Percentiles rank a stretch among this genome's conserved stretches.
Evolutionary conservation across 2,329 filamentous ascomycete genomes (phyloP).

Genomic region (Fusarium redolens): DNA sequence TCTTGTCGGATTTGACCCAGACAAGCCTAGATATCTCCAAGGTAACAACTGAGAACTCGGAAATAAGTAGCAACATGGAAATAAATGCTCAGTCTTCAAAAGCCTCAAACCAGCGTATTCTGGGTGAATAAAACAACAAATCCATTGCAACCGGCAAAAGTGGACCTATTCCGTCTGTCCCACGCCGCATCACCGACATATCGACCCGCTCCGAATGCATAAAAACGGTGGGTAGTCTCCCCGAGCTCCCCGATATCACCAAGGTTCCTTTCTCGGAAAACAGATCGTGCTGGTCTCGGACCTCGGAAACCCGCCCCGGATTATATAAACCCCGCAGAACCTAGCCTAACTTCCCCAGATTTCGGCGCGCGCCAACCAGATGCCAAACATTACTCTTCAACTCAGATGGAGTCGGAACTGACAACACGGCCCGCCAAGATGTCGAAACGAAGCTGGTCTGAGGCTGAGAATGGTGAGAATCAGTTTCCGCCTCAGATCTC

Average conservation of each 20-base stretch:
- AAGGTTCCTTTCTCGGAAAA: neutral
- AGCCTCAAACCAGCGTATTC: neutral
- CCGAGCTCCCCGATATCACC: neutral
- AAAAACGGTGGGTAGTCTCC: neutral
- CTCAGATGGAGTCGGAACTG: neutral
- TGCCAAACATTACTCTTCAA: constrained; percentile 16
- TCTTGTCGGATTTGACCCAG: constrained; percentile 39
- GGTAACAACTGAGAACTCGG: neutral
- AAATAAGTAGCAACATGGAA: neutral
- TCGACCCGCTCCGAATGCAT: neutral
- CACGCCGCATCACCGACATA: neutral
- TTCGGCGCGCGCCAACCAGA: constrained; percentile 22
- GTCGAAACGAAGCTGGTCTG: constrained; percentile 32
- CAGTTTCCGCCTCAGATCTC: constrained; percentile 44
- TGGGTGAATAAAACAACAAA: neutral
- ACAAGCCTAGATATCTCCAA: constrained; percentile 30
- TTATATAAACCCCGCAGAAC: constrained; percentile 32
- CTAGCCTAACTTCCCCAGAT: constrained; percentile 9
- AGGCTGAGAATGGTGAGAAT: constrained; percentile 21
- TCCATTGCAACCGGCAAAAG: neutral
- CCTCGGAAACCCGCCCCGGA: constrained; percentile 14
- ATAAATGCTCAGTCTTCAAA: neutral
- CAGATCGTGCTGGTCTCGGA: neutral
- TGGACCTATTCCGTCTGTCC: neutral
- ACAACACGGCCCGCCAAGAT: neutral